These are phyloP conservation scores for Suhomyces anneliseae DNA, from an alignment of 1,139 yeast species.

Conservation along the genomic window DNA sequence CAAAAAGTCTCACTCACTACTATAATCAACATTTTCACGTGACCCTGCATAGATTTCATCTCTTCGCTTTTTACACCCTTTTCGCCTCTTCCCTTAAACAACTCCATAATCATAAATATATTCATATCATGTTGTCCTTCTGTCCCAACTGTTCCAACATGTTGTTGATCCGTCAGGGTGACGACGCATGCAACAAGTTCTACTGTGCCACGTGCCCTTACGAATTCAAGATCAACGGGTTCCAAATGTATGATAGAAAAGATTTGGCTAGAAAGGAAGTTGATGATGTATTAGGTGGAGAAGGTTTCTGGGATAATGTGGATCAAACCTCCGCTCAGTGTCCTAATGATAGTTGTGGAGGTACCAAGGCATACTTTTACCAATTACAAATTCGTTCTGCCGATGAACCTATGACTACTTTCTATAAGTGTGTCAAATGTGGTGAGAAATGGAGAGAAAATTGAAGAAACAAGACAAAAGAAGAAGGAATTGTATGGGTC, in stretches of 20 bases:
- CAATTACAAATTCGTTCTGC: constrained; percentile 94
- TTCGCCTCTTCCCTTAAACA: not conserved
- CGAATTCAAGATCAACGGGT: constrained; percentile 80
- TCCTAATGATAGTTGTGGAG: constrained; percentile 83
- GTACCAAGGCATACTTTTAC: constrained; percentile 91
- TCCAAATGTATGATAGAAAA: constrained; percentile 83
- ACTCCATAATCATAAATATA: not conserved
- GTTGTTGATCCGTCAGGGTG: constrained; percentile 56
- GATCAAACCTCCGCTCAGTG: constrained; percentile 90
- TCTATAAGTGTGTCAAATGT: constrained; percentile 89
- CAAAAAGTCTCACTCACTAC: no score
- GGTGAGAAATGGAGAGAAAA: constrained; percentile 97
- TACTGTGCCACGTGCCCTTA: constrained; percentile 95
- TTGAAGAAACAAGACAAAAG: constrained; percentile 26
- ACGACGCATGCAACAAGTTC: constrained; percentile 52
- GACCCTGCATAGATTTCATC: not conserved
- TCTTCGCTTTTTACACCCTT: not conserved
- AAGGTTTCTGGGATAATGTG: constrained; percentile 98
- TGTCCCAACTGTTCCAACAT: constrained; percentile 93
- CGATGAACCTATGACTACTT: constrained; percentile 94
- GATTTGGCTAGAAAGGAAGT: constrained; percentile 82
- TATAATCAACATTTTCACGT: not conserved
- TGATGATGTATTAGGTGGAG: constrained; percentile 96
- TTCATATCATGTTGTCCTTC: constrained; percentile 69
- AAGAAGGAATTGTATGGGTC: not conserved